A percentile compares a stretch with the other conserved stretches of the same genome.
These are phyloP conservation scores for Ophiostoma australiae DNA, from an alignment of 2,329 filamentous ascomycete genomes.

Conservation along the genomic window DNA sequence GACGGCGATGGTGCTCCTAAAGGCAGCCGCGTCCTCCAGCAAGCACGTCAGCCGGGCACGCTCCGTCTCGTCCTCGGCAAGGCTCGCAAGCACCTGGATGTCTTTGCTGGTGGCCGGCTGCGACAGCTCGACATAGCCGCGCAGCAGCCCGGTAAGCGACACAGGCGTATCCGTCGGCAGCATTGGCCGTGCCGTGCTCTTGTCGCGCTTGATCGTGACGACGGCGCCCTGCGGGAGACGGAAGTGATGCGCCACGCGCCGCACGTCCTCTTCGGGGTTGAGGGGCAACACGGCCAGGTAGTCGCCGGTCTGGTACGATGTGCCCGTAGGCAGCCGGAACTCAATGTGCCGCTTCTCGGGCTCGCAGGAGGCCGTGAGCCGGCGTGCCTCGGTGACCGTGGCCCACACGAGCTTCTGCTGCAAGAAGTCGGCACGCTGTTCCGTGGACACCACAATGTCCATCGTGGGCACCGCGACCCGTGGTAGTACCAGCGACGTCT, in stretches of 20 bases:
- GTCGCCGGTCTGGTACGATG: conserved; percentile 66
- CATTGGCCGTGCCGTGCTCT: conserved; percentile 40
- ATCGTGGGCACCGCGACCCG: conserved; percentile 17
- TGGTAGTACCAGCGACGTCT: neutral
- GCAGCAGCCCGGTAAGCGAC: conserved; percentile 59
- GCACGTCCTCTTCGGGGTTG: conserved; percentile 59
- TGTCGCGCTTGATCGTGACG: conserved; percentile 55
- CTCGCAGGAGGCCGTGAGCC: conserved; percentile 35
- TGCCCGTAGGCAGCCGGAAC: conserved; percentile 60
- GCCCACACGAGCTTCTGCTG: conserved; percentile 41
- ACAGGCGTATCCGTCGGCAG: conserved; percentile 54
- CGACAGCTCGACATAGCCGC: conserved; percentile 66
- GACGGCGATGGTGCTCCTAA: conserved; percentile 44
- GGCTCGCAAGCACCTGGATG: conserved; percentile 34
- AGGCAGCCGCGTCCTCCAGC: conserved; percentile 42
- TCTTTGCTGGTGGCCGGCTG: conserved; percentile 64
- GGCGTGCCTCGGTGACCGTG: conserved; percentile 49
- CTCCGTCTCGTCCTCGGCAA: conserved; percentile 28
- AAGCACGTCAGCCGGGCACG: conserved; percentile 38
- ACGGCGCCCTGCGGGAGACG: conserved; percentile 62
- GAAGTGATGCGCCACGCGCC: conserved; percentile 61
- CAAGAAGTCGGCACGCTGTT: conserved; percentile 45
- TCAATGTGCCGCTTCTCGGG: conserved; percentile 55
- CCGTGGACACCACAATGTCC: conserved; percentile 48
- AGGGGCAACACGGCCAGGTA: conserved; percentile 69